Conservation (phyloP, 345 rosid genomes). For the Geranium brycei region DNA sequence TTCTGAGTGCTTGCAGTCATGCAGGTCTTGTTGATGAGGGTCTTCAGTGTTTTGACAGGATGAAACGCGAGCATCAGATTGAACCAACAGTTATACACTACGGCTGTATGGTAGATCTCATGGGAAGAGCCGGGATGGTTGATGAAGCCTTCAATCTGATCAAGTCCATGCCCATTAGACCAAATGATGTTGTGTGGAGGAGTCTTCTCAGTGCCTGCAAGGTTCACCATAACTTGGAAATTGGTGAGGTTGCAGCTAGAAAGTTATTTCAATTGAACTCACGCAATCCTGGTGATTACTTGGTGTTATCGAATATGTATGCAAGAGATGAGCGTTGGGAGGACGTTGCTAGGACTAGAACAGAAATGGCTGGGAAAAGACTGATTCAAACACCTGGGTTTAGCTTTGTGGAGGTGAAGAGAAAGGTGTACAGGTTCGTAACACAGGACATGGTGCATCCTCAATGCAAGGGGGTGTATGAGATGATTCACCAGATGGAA, state of each 20-base stretch:
- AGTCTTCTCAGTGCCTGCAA: slow-evolving; percentile 59
- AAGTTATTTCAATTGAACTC: slow-evolving; percentile 25
- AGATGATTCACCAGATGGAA: slow-evolving; percentile 76
- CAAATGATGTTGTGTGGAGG: slow-evolving; percentile 64
- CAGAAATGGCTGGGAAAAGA: slow-evolving; percentile 27
- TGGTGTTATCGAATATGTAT: slow-evolving; percentile 42
- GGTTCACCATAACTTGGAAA: slow-evolving; percentile 35
- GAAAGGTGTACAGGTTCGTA: slow-evolving; percentile 39
- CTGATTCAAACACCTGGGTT: slow-evolving; percentile 43
- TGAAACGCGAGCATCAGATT: slow-evolving; percentile 32
- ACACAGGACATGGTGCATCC: slow-evolving; percentile 47
- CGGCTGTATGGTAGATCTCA: slow-evolving; percentile 60
- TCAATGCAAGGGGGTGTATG: slow-evolving; percentile 22
- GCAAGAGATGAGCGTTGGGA: slow-evolving; percentile 48
- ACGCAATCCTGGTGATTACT: slow-evolving; percentile 42
- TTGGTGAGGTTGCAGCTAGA: slow-evolving; percentile 41
- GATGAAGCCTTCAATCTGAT: slow-evolving; percentile 45
- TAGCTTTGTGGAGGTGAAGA: slow-evolving; percentile 41
- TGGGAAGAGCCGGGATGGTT: slow-evolving; percentile 50
- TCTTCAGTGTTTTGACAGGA: slow-evolving; percentile 15
- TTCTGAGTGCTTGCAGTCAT: slow-evolving; percentile 29
- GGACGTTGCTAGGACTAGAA: slow-evolving; percentile 32
- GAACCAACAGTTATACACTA: slow-evolving; percentile 53
- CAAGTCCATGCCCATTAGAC: slow-evolving; percentile 36
- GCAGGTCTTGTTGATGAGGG: slow-evolving; percentile 29